Evolutionary conservation across 257 asterid species (phyloP), one percentile per base, ranked within the genome.

Genomic region (Lavandula angustifolia): DNA sequence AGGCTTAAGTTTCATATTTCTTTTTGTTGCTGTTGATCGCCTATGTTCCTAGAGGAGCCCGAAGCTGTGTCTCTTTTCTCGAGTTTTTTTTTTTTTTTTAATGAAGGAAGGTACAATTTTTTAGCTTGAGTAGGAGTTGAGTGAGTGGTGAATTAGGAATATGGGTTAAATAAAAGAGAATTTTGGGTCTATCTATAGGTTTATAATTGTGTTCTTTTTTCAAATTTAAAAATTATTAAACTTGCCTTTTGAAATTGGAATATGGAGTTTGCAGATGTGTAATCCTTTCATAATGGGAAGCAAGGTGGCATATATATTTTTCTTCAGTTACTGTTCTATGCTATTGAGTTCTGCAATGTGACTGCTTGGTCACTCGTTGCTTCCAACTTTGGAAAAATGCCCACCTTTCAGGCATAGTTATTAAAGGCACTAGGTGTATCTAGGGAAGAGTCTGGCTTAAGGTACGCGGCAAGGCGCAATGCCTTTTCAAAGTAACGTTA

Each of bases 111-210:
- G 17, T 17, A 9, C 9, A 34, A 12, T 29, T 2, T 46, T 11
- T 3, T 7, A 14, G 64, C 32, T 43, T 50, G 59, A 51, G 50
- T n/a, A 1, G 68, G 65, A 58, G 54, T 44, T 34, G 60, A 10
- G 41, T 37, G n/a, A 3, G 33, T 16, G 9, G 67, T 37, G 48
- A 53, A 17, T 60, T 52, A 37, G 3, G 50, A 7, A 62, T 34
- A 33, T 54, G 48, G 73, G 49, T 55, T 18, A 55, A 22, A 59
- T 41, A 16, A 6, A 22, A 18, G 53, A 27, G 50, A 44, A 43
- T 51, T 51, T 3, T 27, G 47, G 0, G 1, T 65, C 33, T 6
- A 9, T 40, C 5, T 4, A 8, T 10, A 50, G 8, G 60, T 41
- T 8, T n/a, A 5, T 12, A 0, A 0, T 31, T 9, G 1, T 16